Percentiles rank a stretch among this genome's conserved stretches.
Conservation (phyloP, 2,329 filamentous ascomycete species). For the Venturia nashicola region DNA sequence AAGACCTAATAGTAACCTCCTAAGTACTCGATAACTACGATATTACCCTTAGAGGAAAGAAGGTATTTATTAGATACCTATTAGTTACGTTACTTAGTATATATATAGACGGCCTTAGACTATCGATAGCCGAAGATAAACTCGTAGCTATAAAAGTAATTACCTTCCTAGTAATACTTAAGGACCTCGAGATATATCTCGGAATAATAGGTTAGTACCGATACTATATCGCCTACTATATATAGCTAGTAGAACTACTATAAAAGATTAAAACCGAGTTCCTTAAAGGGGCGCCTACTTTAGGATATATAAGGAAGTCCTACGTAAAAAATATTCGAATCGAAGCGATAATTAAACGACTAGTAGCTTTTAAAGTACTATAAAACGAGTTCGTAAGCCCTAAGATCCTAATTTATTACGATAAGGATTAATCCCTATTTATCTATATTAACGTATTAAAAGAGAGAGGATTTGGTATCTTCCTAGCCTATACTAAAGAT, state of each 20-base stretch:
- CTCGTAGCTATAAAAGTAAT: not conserved
- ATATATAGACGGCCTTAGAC: too few species aligned
- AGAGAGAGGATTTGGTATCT: not conserved
- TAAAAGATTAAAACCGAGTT: not conserved
- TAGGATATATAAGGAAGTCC: not conserved
- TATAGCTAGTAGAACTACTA: not conserved
- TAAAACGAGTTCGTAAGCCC: not conserved
- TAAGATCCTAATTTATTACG: not conserved
- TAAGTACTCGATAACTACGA: too few species aligned
- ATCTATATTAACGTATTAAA: not conserved
- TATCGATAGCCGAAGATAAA: too few species aligned
- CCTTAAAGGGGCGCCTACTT: not conserved
- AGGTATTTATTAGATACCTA: too few species aligned
- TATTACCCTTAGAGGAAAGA: too few species aligned
- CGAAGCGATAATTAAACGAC: not conserved
- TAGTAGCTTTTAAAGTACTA: not conserved
- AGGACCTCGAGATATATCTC: not conserved
- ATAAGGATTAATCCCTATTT: not conserved
- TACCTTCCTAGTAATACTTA: not conserved
- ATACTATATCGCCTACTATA: not conserved
- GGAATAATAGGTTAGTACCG: not conserved
- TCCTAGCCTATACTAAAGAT: not conserved
- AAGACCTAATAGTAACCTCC: too few species aligned
- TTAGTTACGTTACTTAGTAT: too few species aligned
- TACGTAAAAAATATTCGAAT: not conserved